Evolutionary conservation across 163 green algal genomes (phyloP).

Genomic region (Volvox carteri): DNA sequence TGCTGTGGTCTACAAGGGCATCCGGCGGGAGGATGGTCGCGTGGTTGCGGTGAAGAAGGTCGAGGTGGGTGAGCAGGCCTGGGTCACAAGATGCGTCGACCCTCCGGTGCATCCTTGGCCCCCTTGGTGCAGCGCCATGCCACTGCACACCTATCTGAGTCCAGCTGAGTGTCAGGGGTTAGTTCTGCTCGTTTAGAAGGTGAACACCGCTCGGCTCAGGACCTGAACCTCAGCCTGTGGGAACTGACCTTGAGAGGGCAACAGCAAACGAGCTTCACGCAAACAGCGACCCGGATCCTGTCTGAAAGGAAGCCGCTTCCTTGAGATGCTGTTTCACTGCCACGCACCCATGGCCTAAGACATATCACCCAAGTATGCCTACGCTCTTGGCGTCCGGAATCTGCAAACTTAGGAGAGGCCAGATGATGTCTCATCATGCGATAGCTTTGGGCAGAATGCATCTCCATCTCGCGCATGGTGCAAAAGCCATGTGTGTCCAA

Average conservation of each 20-base stretch:
- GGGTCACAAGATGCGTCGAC: background rate
- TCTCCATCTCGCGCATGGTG: too few species aligned
- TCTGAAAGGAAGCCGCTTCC: too few species aligned
- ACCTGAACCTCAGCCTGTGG: too few species aligned
- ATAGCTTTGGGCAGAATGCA: too few species aligned
- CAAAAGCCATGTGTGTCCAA: too few species aligned
- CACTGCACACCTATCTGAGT: background rate
- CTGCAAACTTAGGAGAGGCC: too few species aligned
- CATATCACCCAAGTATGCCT: too few species aligned
- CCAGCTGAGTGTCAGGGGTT: background rate
- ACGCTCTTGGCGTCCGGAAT: too few species aligned
- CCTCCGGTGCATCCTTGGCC: background rate
- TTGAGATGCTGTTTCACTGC: too few species aligned
- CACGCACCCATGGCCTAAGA: too few species aligned
- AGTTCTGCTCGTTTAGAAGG: background rate
- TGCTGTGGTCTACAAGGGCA: constrained; percentile 74
- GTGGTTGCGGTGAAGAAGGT: constrained; percentile 77
- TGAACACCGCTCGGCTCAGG: too few species aligned
- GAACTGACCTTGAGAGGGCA: background rate
- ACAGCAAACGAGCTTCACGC: background rate
- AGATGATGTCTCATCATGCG: too few species aligned
- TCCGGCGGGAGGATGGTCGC: constrained; percentile 60
- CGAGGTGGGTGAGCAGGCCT: constrained; percentile 56
- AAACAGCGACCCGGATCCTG: background rate
- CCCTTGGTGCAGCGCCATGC: background rate